Conservation (phyloP, 768 basidiomycete species). For the Leccinum uliginosum region DNA sequence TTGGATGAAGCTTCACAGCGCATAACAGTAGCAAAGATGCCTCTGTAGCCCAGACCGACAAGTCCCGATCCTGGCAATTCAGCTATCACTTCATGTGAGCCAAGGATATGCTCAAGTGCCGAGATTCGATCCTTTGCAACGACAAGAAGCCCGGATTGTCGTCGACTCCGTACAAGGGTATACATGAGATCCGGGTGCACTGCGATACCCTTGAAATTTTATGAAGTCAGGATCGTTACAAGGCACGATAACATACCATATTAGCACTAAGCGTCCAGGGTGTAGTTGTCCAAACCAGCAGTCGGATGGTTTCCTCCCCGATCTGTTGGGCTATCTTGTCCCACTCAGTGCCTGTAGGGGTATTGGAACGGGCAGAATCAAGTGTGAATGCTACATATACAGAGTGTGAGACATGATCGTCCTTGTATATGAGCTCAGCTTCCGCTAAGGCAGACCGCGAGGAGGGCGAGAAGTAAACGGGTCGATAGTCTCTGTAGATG, state of each 20-base stretch:
- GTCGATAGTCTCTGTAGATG: slow-evolving; percentile 82
- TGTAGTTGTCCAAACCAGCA: slow-evolving; percentile 96
- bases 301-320: slow-evolving; percentile 36
- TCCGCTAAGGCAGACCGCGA: slow-evolving; percentile 93
- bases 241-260: slow-evolving; percentile 55
- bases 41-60: slow-evolving; percentile 54
- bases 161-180: slow-evolving; percentile 38
- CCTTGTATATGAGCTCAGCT: slow-evolving; percentile 87
- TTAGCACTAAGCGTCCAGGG: slow-evolving; percentile 97
- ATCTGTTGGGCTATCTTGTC: slow-evolving; percentile 27
- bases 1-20: neutral
- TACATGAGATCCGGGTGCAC: slow-evolving; percentile 75
- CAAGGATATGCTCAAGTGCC: slow-evolving; percentile 25
- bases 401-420: slow-evolving; percentile 83
- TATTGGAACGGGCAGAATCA: slow-evolving; percentile 25
- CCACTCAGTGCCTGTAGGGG: slow-evolving; percentile 12
- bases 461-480: slow-evolving; percentile 93
- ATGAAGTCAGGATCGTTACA: neutral
- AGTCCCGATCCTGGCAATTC: slow-evolving; percentile 41
- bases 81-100: slow-evolving; percentile 14
- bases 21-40: slow-evolving; percentile 48
- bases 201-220: slow-evolving; percentile 71
- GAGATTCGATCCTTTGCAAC: slow-evolving; percentile 51
- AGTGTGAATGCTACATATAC: slow-evolving; percentile 81
- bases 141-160: slow-evolving; percentile 34